phyloP scores from a whole-genome alignment of 140 eudicot species.

The Erigeron philadelphicus region DNA sequence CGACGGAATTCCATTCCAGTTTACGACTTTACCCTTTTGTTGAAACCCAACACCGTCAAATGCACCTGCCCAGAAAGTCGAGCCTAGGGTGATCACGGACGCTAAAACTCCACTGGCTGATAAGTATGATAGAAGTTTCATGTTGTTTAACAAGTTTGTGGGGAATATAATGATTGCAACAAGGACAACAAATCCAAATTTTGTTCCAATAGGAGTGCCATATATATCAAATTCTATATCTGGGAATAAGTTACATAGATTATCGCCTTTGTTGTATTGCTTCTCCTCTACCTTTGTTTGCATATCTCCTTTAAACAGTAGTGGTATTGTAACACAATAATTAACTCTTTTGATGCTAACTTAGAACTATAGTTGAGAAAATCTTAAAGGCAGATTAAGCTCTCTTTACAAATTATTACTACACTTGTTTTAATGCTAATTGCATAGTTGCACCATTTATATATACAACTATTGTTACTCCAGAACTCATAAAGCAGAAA shows the following conservation, averaged over 20 bases:
- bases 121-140: constrained; percentile 63
- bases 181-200: constrained; percentile 42
- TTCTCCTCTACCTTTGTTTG: constrained; percentile 21
- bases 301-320: constrained; percentile 26
- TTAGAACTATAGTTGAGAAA: too few species aligned
- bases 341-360: constrained; percentile 7
- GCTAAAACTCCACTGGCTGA: constrained; percentile 82
- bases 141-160: constrained; percentile 46
- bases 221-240: constrained; percentile 30
- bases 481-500: too few species aligned
- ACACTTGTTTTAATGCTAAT: too few species aligned
- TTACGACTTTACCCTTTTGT: constrained; percentile 37
- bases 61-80: constrained; percentile 47
- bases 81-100: constrained; percentile 54
- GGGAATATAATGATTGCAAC: constrained; percentile 61
- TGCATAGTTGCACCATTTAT: too few species aligned
- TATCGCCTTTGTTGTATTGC: constrained; percentile 47
- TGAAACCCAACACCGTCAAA: constrained; percentile 58
- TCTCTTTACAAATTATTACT: too few species aligned
- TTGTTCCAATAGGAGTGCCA: constrained; percentile 45
- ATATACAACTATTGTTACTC: too few species aligned
- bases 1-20: constrained; percentile 43
- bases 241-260: constrained; percentile 51
- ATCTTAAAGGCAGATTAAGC: too few species aligned
- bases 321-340: constrained; percentile 27